Conservation (phyloP, 1,284 basidiomycete genomes). For the Anthracocystis panici-leucophaei region DNA sequence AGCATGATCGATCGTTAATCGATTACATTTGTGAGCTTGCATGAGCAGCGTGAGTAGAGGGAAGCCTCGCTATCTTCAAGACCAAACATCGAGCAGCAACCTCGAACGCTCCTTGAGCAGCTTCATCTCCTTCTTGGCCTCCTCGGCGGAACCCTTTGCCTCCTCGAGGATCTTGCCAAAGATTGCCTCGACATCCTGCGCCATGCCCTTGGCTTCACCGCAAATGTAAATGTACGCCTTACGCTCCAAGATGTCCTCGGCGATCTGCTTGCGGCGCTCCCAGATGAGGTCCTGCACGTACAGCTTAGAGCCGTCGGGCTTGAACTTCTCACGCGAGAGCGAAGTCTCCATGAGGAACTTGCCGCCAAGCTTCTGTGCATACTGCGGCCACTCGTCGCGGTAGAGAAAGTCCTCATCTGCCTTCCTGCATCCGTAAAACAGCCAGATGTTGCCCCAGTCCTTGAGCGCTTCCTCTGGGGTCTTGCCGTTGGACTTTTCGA, state of each 20-base stretch:
- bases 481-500: constrained; percentile 84
- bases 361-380: constrained; percentile 84
- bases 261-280: constrained; percentile 74
- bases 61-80: constrained; percentile 7
- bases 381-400: constrained; percentile 92
- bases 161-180: constrained; percentile 88
- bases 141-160: constrained; percentile 87
- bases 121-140: constrained; percentile 50
- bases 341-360: constrained; percentile 90
- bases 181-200: constrained; percentile 89
- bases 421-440: constrained; percentile 95
- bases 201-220: constrained; percentile 97
- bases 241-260: constrained; percentile 88
- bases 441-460: constrained; percentile 92
- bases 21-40: neutral
- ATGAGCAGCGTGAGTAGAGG: neutral
- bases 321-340: constrained; percentile 82
- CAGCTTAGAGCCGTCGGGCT: constrained; percentile 90
- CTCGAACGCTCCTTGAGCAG: constrained; percentile 57
- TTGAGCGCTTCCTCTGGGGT: constrained; percentile 88
- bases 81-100: constrained; percentile 52
- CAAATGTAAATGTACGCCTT: constrained; percentile 83
- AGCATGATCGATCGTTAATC: too few species aligned
- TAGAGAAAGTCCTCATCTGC: constrained; percentile 92
- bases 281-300: constrained; percentile 86